Evolutionary conservation across 2,329 filamentous ascomycete genomes (phyloP).

Genomic region (Nigrospora sphaerica): DNA sequence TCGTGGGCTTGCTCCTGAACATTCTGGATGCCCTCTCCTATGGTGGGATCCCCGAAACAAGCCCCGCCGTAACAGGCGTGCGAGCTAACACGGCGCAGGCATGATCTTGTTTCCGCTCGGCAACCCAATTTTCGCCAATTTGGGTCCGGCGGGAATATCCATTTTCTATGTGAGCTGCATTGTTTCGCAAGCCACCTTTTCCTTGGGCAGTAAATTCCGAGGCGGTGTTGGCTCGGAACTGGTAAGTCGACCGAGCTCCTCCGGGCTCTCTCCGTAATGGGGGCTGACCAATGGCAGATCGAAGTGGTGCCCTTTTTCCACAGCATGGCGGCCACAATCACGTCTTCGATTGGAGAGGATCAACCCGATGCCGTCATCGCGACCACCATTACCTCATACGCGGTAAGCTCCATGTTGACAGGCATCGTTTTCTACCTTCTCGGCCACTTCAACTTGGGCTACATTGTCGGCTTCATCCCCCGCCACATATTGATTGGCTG

Average conservation of each 20-base stretch:
- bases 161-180: slow-evolving; percentile 99
- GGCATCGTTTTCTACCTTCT: slow-evolving; percentile 88
- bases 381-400: slow-evolving; percentile 88
- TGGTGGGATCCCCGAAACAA: slow-evolving; percentile 37
- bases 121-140: slow-evolving; percentile 72
- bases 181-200: slow-evolving; percentile 85
- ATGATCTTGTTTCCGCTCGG: slow-evolving; percentile 95
- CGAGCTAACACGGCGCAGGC: slow-evolving; percentile 32
- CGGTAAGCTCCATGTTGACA: slow-evolving; percentile 83
- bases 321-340: slow-evolving; percentile 91
- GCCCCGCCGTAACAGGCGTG: too few relatives aligned
- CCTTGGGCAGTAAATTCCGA: slow-evolving; percentile 77
- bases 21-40: slow-evolving; percentile 93
- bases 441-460: slow-evolving; percentile 80
- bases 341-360: slow-evolving; percentile 68
- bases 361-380: slow-evolving; percentile 82
- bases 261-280: neutral
- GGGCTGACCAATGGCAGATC: slow-evolving; percentile 47
- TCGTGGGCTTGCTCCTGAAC: slow-evolving; percentile 84
- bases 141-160: slow-evolving; percentile 90
- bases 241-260: slow-evolving; percentile 36
- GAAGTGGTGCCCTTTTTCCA: slow-evolving; percentile 99
- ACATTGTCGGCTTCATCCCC: slow-evolving; percentile 93
- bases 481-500: slow-evolving; percentile 94
- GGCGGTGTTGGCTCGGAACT: slow-evolving; percentile 93